These are phyloP conservation scores for Fusarium papillatum DNA, from an alignment of 2,329 filamentous ascomycete species.

Conservation along the genomic window DNA sequence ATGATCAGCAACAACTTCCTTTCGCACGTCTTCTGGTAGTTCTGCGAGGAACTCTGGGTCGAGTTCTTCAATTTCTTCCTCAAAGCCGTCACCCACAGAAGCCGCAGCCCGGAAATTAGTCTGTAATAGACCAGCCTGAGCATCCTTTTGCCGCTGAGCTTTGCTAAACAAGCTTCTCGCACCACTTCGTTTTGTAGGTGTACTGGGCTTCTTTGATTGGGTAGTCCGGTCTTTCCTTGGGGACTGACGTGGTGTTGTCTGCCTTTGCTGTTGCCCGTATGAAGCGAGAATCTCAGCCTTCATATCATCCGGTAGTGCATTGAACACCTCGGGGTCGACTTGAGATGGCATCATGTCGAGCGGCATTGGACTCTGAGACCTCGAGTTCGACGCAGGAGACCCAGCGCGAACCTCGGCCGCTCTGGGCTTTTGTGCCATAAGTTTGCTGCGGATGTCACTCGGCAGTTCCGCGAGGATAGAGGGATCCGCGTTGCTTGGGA, in stretches of 20 bases:
- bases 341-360: slow-evolving; percentile 75
- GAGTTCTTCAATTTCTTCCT: slow-evolving; percentile 62
- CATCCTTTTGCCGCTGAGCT: slow-evolving; percentile 65
- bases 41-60: slow-evolving; percentile 84
- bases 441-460: slow-evolving; percentile 82
- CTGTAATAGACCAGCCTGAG: slow-evolving; percentile 75
- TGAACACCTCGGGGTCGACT: slow-evolving; percentile 87
- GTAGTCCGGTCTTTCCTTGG: slow-evolving; percentile 69
- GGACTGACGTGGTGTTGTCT: slow-evolving; percentile 60
- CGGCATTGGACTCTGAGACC: slow-evolving; percentile 56
- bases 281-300: slow-evolving; percentile 85
- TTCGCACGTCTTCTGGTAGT: slow-evolving; percentile 83
- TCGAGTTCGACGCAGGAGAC: slow-evolving; percentile 47
- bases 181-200: slow-evolving; percentile 75
- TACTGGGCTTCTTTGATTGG: slow-evolving; percentile 65
- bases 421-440: slow-evolving; percentile 71
- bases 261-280: slow-evolving; percentile 64
- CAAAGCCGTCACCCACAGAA: slow-evolving; percentile 43
- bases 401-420: slow-evolving; percentile 34
- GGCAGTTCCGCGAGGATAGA: slow-evolving; percentile 88
- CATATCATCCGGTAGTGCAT: slow-evolving; percentile 87
- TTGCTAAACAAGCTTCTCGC: slow-evolving; percentile 56
- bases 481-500: slow-evolving; percentile 87
- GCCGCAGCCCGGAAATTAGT: slow-evolving; percentile 75
- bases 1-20: slow-evolving; percentile 84